Conservation (phyloP, 2,329 filamentous ascomycete species). For the Neobulgaria alba region DNA sequence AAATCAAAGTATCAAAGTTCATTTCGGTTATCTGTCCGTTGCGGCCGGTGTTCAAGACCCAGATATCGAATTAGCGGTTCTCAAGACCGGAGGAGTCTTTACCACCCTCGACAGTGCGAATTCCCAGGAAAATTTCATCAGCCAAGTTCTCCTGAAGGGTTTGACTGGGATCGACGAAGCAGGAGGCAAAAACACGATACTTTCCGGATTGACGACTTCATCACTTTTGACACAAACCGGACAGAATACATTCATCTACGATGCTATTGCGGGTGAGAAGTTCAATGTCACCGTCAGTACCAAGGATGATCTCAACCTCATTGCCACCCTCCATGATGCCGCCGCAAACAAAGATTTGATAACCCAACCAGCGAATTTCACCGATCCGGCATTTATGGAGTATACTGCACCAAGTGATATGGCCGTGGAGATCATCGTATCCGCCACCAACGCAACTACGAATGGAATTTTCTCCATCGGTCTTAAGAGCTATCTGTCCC, state of each 20-base stretch:
- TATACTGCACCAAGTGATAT: not conserved
- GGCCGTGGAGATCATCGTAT: not conserved
- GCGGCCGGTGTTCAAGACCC: not conserved
- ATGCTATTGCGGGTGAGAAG: no score
- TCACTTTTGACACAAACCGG: no score
- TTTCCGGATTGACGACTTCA: no score
- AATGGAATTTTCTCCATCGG: not conserved
- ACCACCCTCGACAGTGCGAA: not conserved
- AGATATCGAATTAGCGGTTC: not conserved
- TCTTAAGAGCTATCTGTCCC: not conserved
- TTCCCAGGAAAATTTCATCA: not conserved
- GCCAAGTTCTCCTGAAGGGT: not conserved
- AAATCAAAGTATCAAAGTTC: not conserved
- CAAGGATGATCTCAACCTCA: no score
- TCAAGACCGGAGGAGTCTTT: not conserved
- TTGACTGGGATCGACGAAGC: no score
- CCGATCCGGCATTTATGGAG: not conserved
- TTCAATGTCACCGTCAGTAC: no score
- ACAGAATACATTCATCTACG: no score
- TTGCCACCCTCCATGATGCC: no score
- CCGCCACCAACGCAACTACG: not conserved
- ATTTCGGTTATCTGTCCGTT: not conserved
- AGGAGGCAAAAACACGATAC: no score
- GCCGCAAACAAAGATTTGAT: no score
- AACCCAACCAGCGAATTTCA: conserved; percentile 1